A percentile compares a stretch with the other conserved stretches of the same genome.
These are phyloP conservation scores for Roridomyces roridus DNA, from an alignment of 768 basidiomycete species.

Conservation along the genomic window DNA sequence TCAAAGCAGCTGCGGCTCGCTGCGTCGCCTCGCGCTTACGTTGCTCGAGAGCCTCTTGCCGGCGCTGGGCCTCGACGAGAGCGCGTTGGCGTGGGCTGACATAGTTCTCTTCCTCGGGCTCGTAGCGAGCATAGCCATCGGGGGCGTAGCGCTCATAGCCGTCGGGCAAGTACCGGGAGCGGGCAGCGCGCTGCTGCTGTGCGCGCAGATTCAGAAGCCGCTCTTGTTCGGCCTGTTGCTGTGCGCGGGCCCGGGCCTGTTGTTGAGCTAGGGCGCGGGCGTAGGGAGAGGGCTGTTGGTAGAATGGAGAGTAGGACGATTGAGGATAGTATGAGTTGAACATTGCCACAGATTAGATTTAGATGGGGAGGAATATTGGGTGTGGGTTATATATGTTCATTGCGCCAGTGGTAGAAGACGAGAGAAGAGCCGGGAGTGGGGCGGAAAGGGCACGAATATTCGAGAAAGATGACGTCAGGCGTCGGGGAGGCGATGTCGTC, in stretches of 20 bases:
- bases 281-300: conserved; percentile 31
- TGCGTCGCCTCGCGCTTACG: conserved; percentile 29
- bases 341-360: conserved; percentile 14
- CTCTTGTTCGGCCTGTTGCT: conserved; percentile 38
- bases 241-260: conserved; percentile 28
- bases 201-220: conserved; percentile 25
- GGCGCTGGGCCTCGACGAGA: conserved; percentile 38
- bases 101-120: no score
- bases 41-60: conserved; percentile 35
- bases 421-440: background rate
- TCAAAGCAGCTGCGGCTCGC: conserved; percentile 14
- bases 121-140: conserved; percentile 30
- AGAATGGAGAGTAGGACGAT: conserved; percentile 22
- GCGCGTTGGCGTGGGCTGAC: conserved; percentile 36
- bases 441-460: background rate
- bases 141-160: conserved; percentile 41
- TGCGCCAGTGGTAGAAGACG: conserved; percentile 4
- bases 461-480: conserved; percentile 3
- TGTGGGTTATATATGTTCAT: conserved; percentile 19
- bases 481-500: background rate
- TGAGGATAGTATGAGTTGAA: conserved; percentile 21
- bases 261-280: conserved; percentile 24
- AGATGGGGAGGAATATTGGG: background rate
- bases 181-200: conserved; percentile 41
- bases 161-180: conserved; percentile 48